Evolutionary conservation across 2,329 filamentous ascomycete species (phyloP), one percentile per base, ranked within the genome.

Genomic region (Epichloe festucae): DNA sequence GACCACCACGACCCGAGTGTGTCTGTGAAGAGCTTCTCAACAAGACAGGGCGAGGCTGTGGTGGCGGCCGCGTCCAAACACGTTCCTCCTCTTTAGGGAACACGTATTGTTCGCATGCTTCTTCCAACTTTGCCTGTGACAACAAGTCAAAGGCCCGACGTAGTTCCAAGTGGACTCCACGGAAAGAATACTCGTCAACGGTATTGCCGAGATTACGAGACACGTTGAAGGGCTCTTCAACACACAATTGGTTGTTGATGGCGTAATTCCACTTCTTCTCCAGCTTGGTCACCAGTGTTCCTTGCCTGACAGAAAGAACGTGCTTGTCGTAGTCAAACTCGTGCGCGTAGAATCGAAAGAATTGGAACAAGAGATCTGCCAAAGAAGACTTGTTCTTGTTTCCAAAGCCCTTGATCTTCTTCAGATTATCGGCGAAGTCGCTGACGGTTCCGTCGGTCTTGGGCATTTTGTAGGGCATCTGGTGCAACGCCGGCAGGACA

Each of bases 161-260:
- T 48, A 98, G 73, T 68, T 98, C 93, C 58, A 89, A 68, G 65
- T 98, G 93, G 34, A 98, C 78, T 1, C 93, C 93, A 48, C 86
- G 81, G 69, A 95, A 96, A 0, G 93, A 91, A 43, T 87, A 94
- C 64, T 95, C 90, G 64, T 98, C 93, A 8, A 89, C 93, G 2
- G 93, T 97, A 61, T 98, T 98, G 42, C 90, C 93, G 45, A 98
- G 74, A 65, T 98, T 98, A 42, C 93, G 81, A 38, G 78, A 77
- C 4, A 78, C 85, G 61, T 95, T 98, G 74, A 98, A 98, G 0
- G 93, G 93, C 66, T 98, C 93, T 65, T 98, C 93, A 11, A 98
- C 88, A 64, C 91, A 96, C 35, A 98, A 76, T 56, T 86, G 82
- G 61, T 95, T 93, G 62, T 90, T 89, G 52, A 84, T 72, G 38